Percentiles rank a stretch among this genome's conserved stretches.
phyloP scores from a whole-genome alignment of 1,284 basidiomycete species.

The Chalciporus piperatoides region DNA sequence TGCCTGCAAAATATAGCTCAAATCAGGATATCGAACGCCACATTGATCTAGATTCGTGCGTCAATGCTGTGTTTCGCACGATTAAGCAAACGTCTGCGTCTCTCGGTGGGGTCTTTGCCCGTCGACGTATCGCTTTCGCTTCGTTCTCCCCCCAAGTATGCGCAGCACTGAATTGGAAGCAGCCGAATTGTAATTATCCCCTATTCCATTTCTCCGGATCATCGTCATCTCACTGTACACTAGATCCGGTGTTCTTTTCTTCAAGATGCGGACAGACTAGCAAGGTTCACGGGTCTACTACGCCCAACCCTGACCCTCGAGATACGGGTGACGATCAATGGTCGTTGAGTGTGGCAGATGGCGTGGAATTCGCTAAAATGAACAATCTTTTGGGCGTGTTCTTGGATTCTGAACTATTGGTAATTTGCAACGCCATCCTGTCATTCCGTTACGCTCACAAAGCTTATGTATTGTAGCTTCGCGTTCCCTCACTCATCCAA shows the following conservation, averaged over 20 bases:
- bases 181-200: conserved; percentile 82
- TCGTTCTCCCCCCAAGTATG: conserved; percentile 88
- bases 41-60: conserved; percentile 74
- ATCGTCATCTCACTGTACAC: conserved; percentile 14
- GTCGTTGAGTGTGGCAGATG: conserved; percentile 78
- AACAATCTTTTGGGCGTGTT: conserved; percentile 95
- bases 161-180: conserved; percentile 96
- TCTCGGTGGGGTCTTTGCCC: conserved; percentile 45
- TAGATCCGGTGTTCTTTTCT: conserved; percentile 95
- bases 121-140: conserved; percentile 79
- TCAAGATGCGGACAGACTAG: conserved; percentile 76
- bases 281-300: conserved; percentile 38
- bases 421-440: conserved; percentile 36
- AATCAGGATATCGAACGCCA: conserved; percentile 46
- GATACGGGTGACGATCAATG: conserved; percentile 43
- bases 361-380: conserved; percentile 90
- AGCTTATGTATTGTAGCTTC: conserved; percentile 39
- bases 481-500: conserved; percentile 81
- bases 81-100: conserved; percentile 69
- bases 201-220: conserved; percentile 17
- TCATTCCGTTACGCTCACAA: conserved; percentile 15
- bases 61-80: conserved; percentile 77
- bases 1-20: conserved; percentile 34
- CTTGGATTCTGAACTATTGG: conserved; percentile 85
- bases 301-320: conserved; percentile 44